These are phyloP conservation scores for Neotropicomus parvogracilis DNA, from an alignment of 1,284 basidiomycete genomes.

Conservation along the genomic window DNA sequence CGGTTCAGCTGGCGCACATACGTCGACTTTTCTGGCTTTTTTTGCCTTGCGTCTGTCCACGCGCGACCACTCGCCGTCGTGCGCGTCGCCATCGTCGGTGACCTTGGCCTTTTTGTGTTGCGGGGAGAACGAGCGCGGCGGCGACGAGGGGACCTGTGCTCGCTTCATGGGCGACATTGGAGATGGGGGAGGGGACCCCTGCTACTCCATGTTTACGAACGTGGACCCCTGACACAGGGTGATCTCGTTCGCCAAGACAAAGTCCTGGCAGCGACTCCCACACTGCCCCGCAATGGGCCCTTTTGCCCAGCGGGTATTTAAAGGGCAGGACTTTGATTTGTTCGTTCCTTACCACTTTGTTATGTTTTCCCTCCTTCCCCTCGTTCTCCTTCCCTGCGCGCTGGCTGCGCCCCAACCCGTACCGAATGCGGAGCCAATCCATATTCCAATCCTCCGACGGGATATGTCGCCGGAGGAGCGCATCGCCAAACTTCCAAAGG, in stretches of 20 bases:
- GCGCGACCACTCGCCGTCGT: conserved; percentile 53
- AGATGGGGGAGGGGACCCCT: not conserved
- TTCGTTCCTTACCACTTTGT: not conserved
- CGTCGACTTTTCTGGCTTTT: conserved; percentile 62
- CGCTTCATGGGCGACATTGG: conserved; percentile 34
- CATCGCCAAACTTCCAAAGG: conserved; percentile 20
- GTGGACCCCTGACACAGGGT: not conserved
- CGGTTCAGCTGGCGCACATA: conserved; percentile 37
- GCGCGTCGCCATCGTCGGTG: not conserved
- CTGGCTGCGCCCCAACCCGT: conserved; percentile 25
- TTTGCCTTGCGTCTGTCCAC: conserved; percentile 76
- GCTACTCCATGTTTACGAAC: not conserved
- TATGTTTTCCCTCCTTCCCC: conserved; percentile 12
- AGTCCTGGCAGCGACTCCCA: too few relatives aligned
- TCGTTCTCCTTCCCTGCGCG: conserved; percentile 17
- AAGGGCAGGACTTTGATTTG: too few relatives aligned
- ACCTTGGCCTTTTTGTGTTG: conserved; percentile 36
- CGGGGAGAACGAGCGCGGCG: too few relatives aligned
- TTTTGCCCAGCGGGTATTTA: too few relatives aligned
- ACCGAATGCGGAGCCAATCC: conserved; percentile 17
- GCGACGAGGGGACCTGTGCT: conserved; percentile 25
- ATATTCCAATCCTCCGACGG: conserved; percentile 30
- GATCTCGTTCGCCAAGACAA: too few relatives aligned
- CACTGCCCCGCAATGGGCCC: too few relatives aligned
- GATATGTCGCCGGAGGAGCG: conserved; percentile 2